Conservation (phyloP, 2,329 filamentous ascomycete genomes). For the Fusarium continuum region DNA sequence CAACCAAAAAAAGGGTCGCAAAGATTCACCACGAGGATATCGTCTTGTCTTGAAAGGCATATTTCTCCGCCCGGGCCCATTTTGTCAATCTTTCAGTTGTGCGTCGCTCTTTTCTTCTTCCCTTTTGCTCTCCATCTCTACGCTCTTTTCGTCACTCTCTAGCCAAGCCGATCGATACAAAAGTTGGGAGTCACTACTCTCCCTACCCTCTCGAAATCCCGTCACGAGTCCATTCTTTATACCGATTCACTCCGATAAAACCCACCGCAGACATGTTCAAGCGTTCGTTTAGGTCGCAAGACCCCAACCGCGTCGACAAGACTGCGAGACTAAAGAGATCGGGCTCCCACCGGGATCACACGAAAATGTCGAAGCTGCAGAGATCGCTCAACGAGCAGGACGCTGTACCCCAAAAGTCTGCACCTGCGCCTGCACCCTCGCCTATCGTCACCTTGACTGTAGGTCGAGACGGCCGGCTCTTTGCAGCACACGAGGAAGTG, state of each 20-base stretch:
- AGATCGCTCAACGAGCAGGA: conserved; percentile 75
- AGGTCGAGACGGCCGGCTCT: conserved; percentile 85
- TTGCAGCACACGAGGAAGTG: conserved; percentile 95
- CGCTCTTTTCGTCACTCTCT: conserved; percentile 66
- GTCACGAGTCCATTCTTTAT: conserved; percentile 44
- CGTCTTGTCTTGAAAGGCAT: conserved; percentile 57
- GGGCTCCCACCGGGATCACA: conserved; percentile 70
- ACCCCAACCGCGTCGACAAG: conserved; percentile 82
- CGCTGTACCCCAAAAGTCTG: conserved; percentile 44
- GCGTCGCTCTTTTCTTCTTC: conserved; percentile 48
- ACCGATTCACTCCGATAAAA: conserved; percentile 24
- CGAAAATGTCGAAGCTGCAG: conserved; percentile 86
- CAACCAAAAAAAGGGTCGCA: conserved; percentile 67
- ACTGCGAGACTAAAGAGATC: conserved; percentile 79
- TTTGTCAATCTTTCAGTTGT: conserved; percentile 56
- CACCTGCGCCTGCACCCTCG: conserved; percentile 54
- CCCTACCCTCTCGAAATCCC: conserved; percentile 31
- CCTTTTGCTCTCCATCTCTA: conserved; percentile 45
- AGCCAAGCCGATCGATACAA: conserved; percentile 44
- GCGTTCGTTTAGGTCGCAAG: conserved; percentile 84
- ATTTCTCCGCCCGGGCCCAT: conserved; percentile 65
- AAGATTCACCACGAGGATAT: conserved; percentile 62
- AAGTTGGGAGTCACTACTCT: conserved; percentile 31
- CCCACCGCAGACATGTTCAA: conserved; percentile 80
- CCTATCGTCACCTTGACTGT: conserved; percentile 90